Evolutionary conservation across 1,139 yeast species (phyloP).

Genomic region (Waltiozyma solani): DNA sequence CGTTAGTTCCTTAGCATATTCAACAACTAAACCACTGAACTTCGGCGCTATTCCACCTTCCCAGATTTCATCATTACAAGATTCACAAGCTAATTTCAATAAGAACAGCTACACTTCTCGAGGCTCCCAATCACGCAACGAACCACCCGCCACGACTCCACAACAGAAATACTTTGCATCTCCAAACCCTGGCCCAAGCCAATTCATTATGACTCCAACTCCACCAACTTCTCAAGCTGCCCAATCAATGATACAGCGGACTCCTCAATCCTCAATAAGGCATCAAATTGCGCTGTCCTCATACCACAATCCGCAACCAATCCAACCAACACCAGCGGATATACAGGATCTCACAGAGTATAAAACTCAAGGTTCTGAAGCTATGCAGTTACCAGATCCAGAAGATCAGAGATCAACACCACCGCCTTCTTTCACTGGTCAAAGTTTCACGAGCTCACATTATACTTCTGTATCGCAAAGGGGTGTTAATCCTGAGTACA

Average conservation of each 20-base stretch:
- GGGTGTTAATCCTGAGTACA: conserved; percentile 56
- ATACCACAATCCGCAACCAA: conserved; percentile 4
- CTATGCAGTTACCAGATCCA: conserved; percentile 16
- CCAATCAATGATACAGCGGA: neutral
- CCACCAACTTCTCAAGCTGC: neutral
- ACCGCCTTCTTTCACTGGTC: conserved; percentile 21
- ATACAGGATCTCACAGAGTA: conserved; percentile 1
- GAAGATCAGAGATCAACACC: conserved; percentile 18
- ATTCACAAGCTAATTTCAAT: too few species aligned
- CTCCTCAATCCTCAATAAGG: conserved; percentile 6
- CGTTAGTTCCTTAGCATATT: neutral
- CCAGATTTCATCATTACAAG: too few species aligned
- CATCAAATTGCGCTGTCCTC: conserved; percentile 7
- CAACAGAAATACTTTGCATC: neutral
- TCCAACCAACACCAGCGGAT: neutral
- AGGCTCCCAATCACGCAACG: neutral
- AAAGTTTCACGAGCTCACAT: conserved; percentile 36
- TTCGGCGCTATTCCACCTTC: too few species aligned
- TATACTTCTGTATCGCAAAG: conserved; percentile 77
- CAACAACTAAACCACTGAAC: too few species aligned
- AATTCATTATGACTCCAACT: neutral
- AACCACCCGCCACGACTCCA: neutral
- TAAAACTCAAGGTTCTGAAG: conserved; percentile 3
- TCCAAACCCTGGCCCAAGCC: neutral
- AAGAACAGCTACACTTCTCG: too few species aligned